phyloP scores from a whole-genome alignment of 2,329 filamentous ascomycete genomes.

The Pseudogymnoascus sp. region DNA sequence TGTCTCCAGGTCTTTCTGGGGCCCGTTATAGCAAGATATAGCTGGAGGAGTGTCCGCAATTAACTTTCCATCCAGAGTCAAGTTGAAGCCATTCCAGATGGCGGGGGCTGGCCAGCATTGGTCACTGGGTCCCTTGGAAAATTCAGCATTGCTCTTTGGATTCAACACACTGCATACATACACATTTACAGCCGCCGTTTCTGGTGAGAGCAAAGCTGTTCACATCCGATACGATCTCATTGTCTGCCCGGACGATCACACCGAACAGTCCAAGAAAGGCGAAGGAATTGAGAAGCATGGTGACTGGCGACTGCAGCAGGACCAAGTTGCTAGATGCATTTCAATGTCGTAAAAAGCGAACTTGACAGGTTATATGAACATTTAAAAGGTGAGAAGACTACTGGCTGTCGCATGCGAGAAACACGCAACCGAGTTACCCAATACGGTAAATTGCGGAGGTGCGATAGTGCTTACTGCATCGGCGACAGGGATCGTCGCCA shows the following conservation, averaged over 20 bases:
- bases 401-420: not conserved
- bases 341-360: not conserved
- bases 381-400: not conserved
- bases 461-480: not conserved
- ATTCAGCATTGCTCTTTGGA: not conserved
- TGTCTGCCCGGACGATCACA: not conserved
- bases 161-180: not conserved
- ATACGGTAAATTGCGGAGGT: not conserved
- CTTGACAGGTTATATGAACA: not conserved
- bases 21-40: conserved; percentile 30
- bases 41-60: conserved; percentile 29
- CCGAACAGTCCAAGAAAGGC: conserved; percentile 1
- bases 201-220: not conserved
- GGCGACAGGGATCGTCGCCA: not conserved
- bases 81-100: conserved; percentile 30
- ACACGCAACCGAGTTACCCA: not conserved
- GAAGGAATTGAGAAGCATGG: conserved; percentile 1
- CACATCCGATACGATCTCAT: not conserved
- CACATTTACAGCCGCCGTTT: conserved; percentile 1
- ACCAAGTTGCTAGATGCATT: not conserved
- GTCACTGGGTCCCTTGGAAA: not conserved
- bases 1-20: conserved; percentile 24
- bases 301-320: not conserved
- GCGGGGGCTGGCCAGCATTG: conserved; percentile 30
- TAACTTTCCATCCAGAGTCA: conserved; percentile 28